A percentile compares a stretch with the other conserved stretches of the same genome.
Conservation (phyloP, 2,329 filamentous ascomycete genomes). For the Nothophoma quercina region DNA sequence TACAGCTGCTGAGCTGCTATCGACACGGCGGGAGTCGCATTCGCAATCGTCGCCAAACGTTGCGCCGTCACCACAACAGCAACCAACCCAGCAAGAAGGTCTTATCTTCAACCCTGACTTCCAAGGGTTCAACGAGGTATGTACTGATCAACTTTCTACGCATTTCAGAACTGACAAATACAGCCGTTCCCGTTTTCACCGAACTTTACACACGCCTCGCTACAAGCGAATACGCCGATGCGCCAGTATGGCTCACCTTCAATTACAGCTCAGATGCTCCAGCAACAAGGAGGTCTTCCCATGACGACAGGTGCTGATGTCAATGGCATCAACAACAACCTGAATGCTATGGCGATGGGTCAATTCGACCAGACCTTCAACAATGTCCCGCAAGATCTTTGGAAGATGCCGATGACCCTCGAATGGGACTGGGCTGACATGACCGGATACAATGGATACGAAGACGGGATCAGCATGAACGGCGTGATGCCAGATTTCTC, state of each 20-base stretch:
- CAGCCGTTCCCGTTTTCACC: constrained; percentile 51
- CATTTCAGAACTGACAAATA: constrained; percentile 19
- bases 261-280: constrained; percentile 42
- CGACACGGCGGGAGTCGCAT: constrained; percentile 38
- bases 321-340: constrained; percentile 33
- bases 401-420: constrained; percentile 94
- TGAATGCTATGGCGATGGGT: constrained; percentile 45
- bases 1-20: constrained; percentile 46
- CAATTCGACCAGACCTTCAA: constrained; percentile 80
- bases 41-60: constrained; percentile 22
- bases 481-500: constrained; percentile 47
- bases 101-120: constrained; percentile 48
- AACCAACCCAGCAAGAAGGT: constrained; percentile 32
- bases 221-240: constrained; percentile 39
- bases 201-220: constrained; percentile 49
- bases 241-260: constrained; percentile 42
- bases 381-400: constrained; percentile 84
- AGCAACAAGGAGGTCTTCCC: constrained; percentile 34
- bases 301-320: constrained; percentile 33
- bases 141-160: too few species aligned
- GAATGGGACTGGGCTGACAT: constrained; percentile 82
- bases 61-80: constrained; percentile 32
- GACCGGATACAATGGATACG: constrained; percentile 47
- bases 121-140: constrained; percentile 49
- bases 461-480: constrained; percentile 50